A percentile compares a stretch with the other conserved stretches of the same genome.
Conservation (phyloP, 2,329 filamentous ascomycete species). For the Atkinsonella texensis region DNA sequence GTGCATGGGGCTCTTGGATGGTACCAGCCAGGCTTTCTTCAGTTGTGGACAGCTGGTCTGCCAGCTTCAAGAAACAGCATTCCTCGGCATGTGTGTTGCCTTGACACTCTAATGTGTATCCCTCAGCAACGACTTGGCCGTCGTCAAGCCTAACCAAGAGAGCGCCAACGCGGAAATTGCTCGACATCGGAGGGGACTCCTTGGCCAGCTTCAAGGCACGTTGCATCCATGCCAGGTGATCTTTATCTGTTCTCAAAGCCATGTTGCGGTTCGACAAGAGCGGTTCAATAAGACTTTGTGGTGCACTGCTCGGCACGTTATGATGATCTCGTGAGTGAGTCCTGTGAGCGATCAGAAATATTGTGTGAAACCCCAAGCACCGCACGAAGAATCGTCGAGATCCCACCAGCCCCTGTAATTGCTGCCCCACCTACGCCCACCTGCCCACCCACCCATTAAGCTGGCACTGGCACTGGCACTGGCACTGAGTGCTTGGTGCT, state of each 20-base stretch:
- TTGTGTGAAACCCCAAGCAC: not conserved
- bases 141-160: constrained; percentile 51
- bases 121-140: constrained; percentile 55
- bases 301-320: not conserved
- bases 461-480: not conserved
- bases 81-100: constrained; percentile 98
- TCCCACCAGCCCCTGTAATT: too few relatives aligned
- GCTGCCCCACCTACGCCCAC: not conserved
- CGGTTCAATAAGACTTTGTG: not conserved
- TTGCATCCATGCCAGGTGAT: constrained; percentile 46
- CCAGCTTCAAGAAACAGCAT: constrained; percentile 71
- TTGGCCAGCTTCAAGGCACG: constrained; percentile 65
- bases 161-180: constrained; percentile 92
- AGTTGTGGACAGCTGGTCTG: constrained; percentile 30
- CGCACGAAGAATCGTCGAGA: too few relatives aligned
- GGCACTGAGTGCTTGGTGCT: not conserved
- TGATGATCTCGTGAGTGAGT: not conserved
- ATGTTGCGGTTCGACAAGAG: constrained; percentile 8
- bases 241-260: constrained; percentile 17
- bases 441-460: constrained; percentile 1
- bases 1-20: constrained; percentile 24
- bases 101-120: constrained; percentile 79
- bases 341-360: too few relatives aligned
- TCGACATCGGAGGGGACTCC: constrained; percentile 72
- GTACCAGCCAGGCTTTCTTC: constrained; percentile 42